Base-by-base conservation (phyloP, 768 basidiomycete species). In the Boletus rubescentipes region DNA sequence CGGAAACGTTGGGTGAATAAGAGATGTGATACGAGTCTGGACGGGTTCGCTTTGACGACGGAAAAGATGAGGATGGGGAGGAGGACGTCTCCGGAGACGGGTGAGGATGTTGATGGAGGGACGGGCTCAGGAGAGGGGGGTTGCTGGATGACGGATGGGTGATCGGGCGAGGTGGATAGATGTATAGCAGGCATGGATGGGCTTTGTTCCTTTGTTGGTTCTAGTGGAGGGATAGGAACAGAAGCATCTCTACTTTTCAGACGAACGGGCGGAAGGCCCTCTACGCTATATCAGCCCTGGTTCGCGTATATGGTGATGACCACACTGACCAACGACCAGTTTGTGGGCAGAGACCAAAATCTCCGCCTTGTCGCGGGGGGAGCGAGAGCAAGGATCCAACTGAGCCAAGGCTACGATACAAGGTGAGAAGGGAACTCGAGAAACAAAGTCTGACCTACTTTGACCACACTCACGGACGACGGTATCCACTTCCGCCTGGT, bases 11-110 rank as follows among this genome's bases (percentile, higher is more conserved):
- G 51, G 58, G 73, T 55, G 68, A 72, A 53, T 67, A 73, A 61
- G 72, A 84, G 52, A 75, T 75, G 65, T 0, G 81, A 81, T n/a
- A 80, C 80, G 0, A 98, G 79, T 53, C 84, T 86, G 1, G 85
- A 77, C 1, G 97, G 96, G 66, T 98, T 98, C 12, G 91, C 79
- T 69, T 92, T 93, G 63, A 98, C 94, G 38, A 97, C 92, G 2
- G 93, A 85, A 65, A 89, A 97, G 44, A 98, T 99, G 68, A 98
- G 85, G 55, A 98, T 73, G 0, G 96, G 96, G 15, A 99, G 80
- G 36, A 99, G 86, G 38, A 97, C 80, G 64, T 98, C 96, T 1
- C 93, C 91, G 0, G 88, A 90, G 5, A 89, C 83, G 5, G 81
- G 82, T 2, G 82, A 85, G 11, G 69, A 29, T 10, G 61, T 48